phyloP scores from a whole-genome alignment of 495 filamentous ascomycete genomes.

The Xylaria scruposa region DNA sequence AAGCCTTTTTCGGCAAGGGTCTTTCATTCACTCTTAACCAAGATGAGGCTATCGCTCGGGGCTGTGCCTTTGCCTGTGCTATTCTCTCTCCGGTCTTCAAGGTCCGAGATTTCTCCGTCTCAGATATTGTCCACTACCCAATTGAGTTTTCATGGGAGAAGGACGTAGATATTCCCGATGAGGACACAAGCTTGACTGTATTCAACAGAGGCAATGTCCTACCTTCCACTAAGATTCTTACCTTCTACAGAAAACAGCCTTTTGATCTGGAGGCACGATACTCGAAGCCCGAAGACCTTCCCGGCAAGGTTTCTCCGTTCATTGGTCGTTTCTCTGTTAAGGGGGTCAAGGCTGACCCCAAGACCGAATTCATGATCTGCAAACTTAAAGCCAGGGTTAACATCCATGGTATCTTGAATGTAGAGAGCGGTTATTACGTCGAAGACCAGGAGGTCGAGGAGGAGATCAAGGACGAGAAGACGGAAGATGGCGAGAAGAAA shows the following conservation, averaged over 20 bases:
- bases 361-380: constrained; percentile 98
- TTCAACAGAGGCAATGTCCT: constrained; percentile 98
- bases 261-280: constrained; percentile 98
- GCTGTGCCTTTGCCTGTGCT: constrained; percentile 96
- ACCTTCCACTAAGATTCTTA: constrained; percentile 99
- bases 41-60: constrained; percentile 95
- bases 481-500: constrained; percentile 63
- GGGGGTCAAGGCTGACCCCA: constrained; percentile 81
- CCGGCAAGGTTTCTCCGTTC: constrained; percentile 90
- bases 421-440: constrained; percentile 96
- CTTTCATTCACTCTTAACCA: constrained; percentile 98
- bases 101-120: constrained; percentile 95
- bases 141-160: constrained; percentile 99
- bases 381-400: constrained; percentile 99
- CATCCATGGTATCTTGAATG: constrained; percentile 93
- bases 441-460: constrained; percentile 99
- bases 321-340: constrained; percentile 96
- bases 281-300: constrained; percentile 83
- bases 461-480: constrained; percentile 73
- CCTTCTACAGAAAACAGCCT: constrained; percentile 97
- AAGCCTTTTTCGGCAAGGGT: constrained; percentile 86
- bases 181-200: constrained; percentile 96
- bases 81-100: constrained; percentile 98
- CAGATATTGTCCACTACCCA: constrained; percentile 97
- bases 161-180: constrained; percentile 96